phyloP scores from a whole-genome alignment of 495 filamentous ascomycete genomes.

The Alectoria sarmentosa region DNA sequence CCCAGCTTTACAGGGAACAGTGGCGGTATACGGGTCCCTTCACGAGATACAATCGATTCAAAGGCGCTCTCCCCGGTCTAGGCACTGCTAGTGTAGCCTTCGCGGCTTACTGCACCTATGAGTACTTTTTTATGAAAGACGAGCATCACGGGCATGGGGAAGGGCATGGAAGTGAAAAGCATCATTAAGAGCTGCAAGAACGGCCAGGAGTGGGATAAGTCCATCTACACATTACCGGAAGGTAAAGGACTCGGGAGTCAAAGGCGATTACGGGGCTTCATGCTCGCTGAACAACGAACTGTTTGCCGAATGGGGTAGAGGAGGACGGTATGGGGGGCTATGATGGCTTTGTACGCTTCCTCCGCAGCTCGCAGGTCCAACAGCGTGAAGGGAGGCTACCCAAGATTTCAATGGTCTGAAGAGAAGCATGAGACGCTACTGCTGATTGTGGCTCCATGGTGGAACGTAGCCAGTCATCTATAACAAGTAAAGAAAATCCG shows the following conservation, averaged over 20 bases:
- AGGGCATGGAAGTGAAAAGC: constrained; percentile 29
- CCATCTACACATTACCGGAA: neutral
- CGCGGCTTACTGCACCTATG: constrained; percentile 77
- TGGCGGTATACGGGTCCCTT: constrained; percentile 94
- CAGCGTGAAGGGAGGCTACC: neutral
- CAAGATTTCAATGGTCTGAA: neutral
- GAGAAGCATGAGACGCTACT: neutral
- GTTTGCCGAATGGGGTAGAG: neutral
- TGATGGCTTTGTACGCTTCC: neutral
- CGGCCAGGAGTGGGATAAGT: neutral
- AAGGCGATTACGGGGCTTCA: neutral
- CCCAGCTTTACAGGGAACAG: constrained; percentile 59
- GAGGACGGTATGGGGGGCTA: neutral
- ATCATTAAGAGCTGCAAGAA: constrained; percentile 15
- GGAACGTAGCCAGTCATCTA: neutral
- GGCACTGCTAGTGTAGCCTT: constrained; percentile 91
- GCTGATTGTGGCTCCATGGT: neutral
- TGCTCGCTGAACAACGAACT: neutral
- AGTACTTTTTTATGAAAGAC: constrained; percentile 76
- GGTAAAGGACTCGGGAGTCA: neutral
- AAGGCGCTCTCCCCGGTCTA: constrained; percentile 74
- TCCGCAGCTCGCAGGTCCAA: neutral
- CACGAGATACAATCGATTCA: constrained; percentile 82
- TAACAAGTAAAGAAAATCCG: no score
- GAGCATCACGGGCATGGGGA: constrained; percentile 57